Evolutionary conservation across 768 basidiomycete species (phyloP).

Genomic region (Panus rudis): DNA sequence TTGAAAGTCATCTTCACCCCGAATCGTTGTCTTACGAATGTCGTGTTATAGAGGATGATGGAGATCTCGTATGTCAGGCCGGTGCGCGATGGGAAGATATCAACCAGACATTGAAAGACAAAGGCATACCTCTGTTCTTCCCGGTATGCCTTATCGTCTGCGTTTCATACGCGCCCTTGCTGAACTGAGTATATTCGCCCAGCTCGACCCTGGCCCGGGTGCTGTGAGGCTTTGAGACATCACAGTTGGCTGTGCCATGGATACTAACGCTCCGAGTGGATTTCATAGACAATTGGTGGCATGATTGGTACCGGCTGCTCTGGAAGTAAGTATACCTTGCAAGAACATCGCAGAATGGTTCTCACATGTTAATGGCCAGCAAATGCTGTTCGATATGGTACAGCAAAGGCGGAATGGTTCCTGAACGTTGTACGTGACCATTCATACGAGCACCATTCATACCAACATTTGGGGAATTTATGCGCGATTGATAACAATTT

Average conservation of each 20-base stretch:
- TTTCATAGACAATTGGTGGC: constrained; percentile 66
- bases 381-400: constrained; percentile 79
- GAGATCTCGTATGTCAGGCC: constrained; percentile 68
- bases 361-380: constrained; percentile 31
- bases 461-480: not conserved
- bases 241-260: not conserved
- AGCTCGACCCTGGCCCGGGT: constrained; percentile 35
- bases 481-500: not conserved
- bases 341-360: not conserved
- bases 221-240: constrained; percentile 34
- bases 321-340: constrained; percentile 49
- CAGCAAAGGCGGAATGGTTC: constrained; percentile 84
- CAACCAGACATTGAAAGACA: constrained; percentile 58
- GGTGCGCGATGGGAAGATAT: constrained; percentile 77
- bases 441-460: not conserved
- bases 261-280: not conserved
- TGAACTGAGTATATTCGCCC: not conserved
- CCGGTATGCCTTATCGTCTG: constrained; percentile 45
- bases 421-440: constrained; percentile 56
- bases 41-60: constrained; percentile 46
- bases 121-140: constrained; percentile 76
- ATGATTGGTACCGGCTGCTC: constrained; percentile 87
- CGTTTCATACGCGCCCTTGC: not conserved
- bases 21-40: not conserved
- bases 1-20: constrained; percentile 20